These are phyloP conservation scores for Tolypocladium capitatum DNA, from an alignment of 2,329 filamentous ascomycete genomes.

Conservation along the genomic window DNA sequence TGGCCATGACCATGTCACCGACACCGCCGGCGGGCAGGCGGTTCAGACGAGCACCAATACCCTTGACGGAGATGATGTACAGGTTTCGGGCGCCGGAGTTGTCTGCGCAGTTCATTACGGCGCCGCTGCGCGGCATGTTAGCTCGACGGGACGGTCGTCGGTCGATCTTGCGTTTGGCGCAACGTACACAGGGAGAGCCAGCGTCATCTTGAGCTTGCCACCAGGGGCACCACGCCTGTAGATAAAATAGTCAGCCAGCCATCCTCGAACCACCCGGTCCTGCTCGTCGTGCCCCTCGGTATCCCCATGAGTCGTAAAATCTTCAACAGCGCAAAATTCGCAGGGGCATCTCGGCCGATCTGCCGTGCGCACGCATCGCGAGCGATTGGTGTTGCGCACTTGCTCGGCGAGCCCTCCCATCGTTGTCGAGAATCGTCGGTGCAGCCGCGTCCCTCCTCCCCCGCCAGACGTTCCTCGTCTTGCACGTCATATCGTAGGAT, in stretches of 20 bases:
- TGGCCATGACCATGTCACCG: conserved; percentile 99
- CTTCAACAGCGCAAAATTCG: neutral
- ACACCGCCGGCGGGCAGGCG: conserved; percentile 93
- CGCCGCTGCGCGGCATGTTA: conserved; percentile 52
- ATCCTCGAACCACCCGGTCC: neutral
- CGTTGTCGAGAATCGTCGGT: neutral
- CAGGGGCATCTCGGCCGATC: neutral
- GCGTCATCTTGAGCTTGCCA: conserved; percentile 99
- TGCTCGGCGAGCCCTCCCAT: neutral
- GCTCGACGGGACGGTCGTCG: conserved; percentile 1
- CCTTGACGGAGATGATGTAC: conserved; percentile 99
- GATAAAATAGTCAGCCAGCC: conserved; percentile 1
- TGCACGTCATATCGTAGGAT: conserved; percentile 7
- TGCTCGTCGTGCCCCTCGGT: neutral
- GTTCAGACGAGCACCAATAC: conserved; percentile 95
- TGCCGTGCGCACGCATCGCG: neutral
- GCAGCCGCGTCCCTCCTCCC: conserved; percentile 3
- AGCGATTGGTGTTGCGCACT: neutral
- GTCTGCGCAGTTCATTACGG: conserved; percentile 99
- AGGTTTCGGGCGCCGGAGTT: conserved; percentile 98
- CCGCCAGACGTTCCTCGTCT: conserved; percentile 6
- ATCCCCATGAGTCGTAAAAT: conserved; percentile 1
- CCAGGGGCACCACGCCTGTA: conserved; percentile 76
- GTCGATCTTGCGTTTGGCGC: neutral
- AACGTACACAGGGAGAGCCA: conserved; percentile 98